A percentile compares a stretch with the other conserved stretches of the same genome.
Evolutionary conservation across 1,284 basidiomycete genomes (phyloP).

Genomic region (Phlebopus sp.): DNA sequence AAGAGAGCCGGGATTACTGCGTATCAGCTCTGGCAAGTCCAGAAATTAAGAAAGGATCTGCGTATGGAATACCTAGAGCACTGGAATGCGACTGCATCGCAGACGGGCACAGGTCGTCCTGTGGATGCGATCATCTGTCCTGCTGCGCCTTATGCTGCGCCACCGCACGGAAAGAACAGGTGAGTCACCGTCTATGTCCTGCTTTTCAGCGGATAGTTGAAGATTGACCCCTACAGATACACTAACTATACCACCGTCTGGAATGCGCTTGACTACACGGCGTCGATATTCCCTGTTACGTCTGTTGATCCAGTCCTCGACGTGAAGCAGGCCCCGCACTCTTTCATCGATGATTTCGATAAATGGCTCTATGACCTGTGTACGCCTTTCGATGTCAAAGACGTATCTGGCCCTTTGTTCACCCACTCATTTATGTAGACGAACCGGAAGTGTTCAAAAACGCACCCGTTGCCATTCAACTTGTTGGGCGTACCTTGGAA

Average conservation of each 20-base stretch:
- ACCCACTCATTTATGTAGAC: constrained; percentile 39
- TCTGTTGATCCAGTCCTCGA: constrained; percentile 53
- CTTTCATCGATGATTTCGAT: constrained; percentile 49
- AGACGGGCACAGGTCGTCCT: constrained; percentile 59
- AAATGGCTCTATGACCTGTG: constrained; percentile 52
- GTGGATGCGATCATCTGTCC: constrained; percentile 65
- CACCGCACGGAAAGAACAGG: constrained; percentile 52
- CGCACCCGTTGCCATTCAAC: constrained; percentile 68
- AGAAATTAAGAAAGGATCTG: constrained; percentile 43
- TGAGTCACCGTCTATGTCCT: constrained; percentile 24
- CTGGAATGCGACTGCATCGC: constrained; percentile 49
- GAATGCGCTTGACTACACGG: constrained; percentile 70
- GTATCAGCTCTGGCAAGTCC: constrained; percentile 56
- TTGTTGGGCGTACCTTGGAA: constrained; percentile 68
- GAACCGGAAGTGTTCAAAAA: constrained; percentile 53
- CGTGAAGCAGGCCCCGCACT: constrained; percentile 37
- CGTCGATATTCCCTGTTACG: constrained; percentile 66
- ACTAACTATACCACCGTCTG: constrained; percentile 59
- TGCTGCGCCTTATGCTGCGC: constrained; percentile 48
- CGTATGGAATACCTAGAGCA: constrained; percentile 51
- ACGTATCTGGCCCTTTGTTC: not conserved
- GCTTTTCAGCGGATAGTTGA: not conserved
- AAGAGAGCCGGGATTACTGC: constrained; percentile 33
- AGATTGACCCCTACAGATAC: constrained; percentile 31
- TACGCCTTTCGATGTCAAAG: constrained; percentile 33